Base-by-base conservation (phyloP, 2,329 filamentous ascomycete genomes). In the Cryphonectria japonica region DNA sequence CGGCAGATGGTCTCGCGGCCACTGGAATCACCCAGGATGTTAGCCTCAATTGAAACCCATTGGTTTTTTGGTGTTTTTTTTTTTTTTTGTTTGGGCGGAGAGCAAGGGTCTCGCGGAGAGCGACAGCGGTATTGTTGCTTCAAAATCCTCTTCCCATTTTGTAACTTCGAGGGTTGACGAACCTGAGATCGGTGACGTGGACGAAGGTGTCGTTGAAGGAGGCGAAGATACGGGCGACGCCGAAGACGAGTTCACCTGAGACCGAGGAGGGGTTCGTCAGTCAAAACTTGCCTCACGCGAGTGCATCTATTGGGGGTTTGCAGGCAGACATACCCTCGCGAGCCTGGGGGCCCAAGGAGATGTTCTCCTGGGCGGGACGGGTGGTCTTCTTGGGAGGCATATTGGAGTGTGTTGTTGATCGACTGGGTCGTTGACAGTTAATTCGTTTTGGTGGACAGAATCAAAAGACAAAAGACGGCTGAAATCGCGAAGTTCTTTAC, bases 1-100 rank as follows among this genome's bases (percentile, higher is more conserved):
- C 96, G 95, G 91, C 91, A 93, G 89, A 99, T 98, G 87, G 97
- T 99, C 93, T 99, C 96, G 87, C 96, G 96, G 88, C 96, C 96
- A 87, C 93, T 97, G 88, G 84, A 89, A 90, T 89, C 87, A 90
- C 86, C 86, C 87, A 89, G 84, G 82, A 84, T 82, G 86, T 92
- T 86, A 91, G 89, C 86, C 85, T 86, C 76, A 83, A 78, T 14
- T 57, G 4, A 16, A 54, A 52, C 67, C 66, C 62, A 71, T 71
- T 57, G n/a, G n/a, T n/a, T n/a, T n/a, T n/a, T n/a, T n/a, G n/a
- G n/a, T n/a, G n/a, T n/a, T n/a, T n/a, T n/a, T n/a, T n/a, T 67
- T 54, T 9, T 43, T 43, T 43, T 16, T 43, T 22, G 7, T 46
- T 19, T 46, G 19, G n/a, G n/a, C n/a, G n/a, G n/a, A n/a, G n/a